phyloP scores from a whole-genome alignment of 345 rosid genomes.

The Lumnitzera littorea region DNA sequence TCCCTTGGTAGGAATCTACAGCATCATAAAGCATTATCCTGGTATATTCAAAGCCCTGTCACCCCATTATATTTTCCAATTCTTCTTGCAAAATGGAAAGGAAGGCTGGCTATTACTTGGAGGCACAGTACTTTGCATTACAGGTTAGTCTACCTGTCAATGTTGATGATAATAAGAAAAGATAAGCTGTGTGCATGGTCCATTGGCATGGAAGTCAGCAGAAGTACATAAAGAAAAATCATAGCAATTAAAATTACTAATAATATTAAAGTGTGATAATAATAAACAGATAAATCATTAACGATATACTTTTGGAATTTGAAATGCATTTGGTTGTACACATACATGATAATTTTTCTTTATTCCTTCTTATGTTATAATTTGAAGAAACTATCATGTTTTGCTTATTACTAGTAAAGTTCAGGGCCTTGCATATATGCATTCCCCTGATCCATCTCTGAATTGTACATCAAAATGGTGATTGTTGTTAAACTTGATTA shows the following conservation, averaged over 20 bases:
- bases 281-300: too few species aligned
- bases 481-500: too few species aligned
- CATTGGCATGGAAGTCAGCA: neutral
- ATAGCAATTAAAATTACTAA: neutral
- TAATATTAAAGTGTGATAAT: too few species aligned
- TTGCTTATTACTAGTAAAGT: too few species aligned
- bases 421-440: too few species aligned
- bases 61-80: slow-evolving; percentile 52
- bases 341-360: too few species aligned
- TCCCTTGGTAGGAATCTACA: slow-evolving; percentile 68
- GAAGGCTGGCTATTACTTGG: slow-evolving; percentile 67
- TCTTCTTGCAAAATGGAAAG: slow-evolving; percentile 57
- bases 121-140: slow-evolving; percentile 65
- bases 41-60: slow-evolving; percentile 70
- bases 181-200: neutral
- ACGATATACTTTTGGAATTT: too few species aligned
- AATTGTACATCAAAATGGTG: too few species aligned
- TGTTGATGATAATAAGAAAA: neutral
- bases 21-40: slow-evolving; percentile 59
- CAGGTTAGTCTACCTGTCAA: slow-evolving; percentile 34
- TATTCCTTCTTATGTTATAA: too few species aligned
- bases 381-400: too few species aligned
- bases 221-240: neutral
- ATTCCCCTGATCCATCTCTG: too few species aligned
- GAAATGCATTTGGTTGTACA: too few species aligned